These are phyloP conservation scores for Phragmites australis DNA, from an alignment of 176 grass and related monocot species.

Conservation along the genomic window DNA sequence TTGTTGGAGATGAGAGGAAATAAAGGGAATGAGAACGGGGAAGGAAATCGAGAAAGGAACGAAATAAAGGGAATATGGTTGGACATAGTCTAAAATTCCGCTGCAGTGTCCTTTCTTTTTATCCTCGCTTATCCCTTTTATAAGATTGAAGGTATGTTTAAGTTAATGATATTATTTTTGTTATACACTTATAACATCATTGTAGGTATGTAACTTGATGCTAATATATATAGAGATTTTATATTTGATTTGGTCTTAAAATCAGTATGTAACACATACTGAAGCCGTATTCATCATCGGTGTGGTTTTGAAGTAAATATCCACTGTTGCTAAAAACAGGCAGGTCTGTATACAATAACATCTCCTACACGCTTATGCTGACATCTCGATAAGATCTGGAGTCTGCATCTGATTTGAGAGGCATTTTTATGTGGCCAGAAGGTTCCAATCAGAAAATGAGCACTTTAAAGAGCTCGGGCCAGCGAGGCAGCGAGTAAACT, in stretches of 20 bases:
- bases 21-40: no score
- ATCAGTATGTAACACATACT: conserved; percentile 8
- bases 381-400: not conserved
- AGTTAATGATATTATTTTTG: no score
- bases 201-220: no score
- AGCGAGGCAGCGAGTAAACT: conserved; percentile 5
- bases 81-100: no score
- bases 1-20: no score
- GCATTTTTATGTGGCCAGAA: conserved; percentile 33
- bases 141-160: no score
- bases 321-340: not conserved
- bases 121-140: no score
- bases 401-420: not conserved
- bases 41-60: no score
- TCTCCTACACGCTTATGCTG: not conserved
- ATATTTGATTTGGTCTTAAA: not conserved
- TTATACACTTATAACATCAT: no score
- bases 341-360: not conserved
- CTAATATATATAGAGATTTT: no score
- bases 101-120: no score
- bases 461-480: not conserved
- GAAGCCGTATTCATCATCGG: not conserved
- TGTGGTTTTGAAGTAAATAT: not conserved
- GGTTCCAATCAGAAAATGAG: conserved; percentile 19
- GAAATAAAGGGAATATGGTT: no score